A percentile compares a stretch with the other conserved stretches of the same genome.
These are phyloP conservation scores for Penicillium silybi DNA, from an alignment of 495 filamentous ascomycete genomes.

Conservation along the genomic window DNA sequence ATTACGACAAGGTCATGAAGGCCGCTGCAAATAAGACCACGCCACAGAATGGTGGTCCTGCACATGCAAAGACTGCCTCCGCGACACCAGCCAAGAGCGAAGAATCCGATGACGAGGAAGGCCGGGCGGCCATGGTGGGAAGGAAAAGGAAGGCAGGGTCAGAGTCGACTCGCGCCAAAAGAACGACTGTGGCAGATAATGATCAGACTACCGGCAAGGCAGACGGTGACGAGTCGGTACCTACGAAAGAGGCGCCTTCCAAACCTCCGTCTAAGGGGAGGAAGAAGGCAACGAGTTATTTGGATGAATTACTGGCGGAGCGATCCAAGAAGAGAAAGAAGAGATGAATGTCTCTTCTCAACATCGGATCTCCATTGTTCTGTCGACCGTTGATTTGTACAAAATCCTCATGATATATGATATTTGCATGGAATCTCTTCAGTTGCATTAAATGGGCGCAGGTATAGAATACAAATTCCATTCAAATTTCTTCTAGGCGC, in stretches of 20 bases:
- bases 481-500: conserved; percentile 23
- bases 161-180: neutral
- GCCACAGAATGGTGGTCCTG: neutral
- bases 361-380: neutral
- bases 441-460: conserved; percentile 8
- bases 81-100: conserved; percentile 7
- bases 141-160: conserved; percentile 34
- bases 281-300: conserved; percentile 44
- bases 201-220: neutral
- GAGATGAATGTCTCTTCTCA: neutral
- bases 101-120: conserved; percentile 57
- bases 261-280: conserved; percentile 24
- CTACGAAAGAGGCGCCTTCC: conserved; percentile 7
- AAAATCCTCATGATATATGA: neutral
- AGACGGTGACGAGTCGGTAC: conserved; percentile 1
- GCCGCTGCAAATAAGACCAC: conserved; percentile 13
- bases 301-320: conserved; percentile 50
- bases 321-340: conserved; percentile 51
- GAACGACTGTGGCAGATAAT: neutral
- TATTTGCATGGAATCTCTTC: conserved; percentile 3
- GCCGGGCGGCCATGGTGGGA: conserved; percentile 53
- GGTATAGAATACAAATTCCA: conserved; percentile 24
- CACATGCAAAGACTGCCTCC: neutral
- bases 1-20: conserved; percentile 41
- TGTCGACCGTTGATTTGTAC: neutral